phyloP scores from a whole-genome alignment of 306 rosid genomes.

The Sechiopsis laciniata region DNA sequence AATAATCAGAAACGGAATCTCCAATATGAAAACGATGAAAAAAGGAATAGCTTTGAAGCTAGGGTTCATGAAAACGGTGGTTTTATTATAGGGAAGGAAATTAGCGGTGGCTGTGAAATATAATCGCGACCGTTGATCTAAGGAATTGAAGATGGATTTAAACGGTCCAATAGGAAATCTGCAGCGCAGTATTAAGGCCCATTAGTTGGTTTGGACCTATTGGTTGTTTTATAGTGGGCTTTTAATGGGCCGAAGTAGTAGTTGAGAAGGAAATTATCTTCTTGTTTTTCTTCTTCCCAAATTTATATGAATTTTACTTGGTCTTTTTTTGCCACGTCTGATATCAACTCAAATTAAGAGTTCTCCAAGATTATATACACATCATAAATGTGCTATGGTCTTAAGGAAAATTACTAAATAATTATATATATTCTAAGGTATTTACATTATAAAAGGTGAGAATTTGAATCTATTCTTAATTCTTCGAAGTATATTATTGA shows the following conservation, averaged over 20 bases:
- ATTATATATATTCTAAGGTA: too few species aligned
- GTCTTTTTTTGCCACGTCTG: background rate
- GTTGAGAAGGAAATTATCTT: background rate
- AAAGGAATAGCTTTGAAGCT: background rate
- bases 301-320: too few species aligned
- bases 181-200: background rate
- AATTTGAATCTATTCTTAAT: too few species aligned
- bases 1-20: background rate
- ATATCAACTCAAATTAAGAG: too few species aligned
- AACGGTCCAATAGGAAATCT: background rate
- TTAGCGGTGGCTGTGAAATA: background rate
- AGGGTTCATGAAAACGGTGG: background rate
- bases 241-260: background rate
- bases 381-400: too few species aligned
- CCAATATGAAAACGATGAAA: background rate
- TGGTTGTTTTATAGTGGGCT: background rate
- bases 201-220: background rate
- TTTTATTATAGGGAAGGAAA: background rate
- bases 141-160: background rate
- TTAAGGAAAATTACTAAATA: too few species aligned
- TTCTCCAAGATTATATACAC: too few species aligned
- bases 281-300: background rate
- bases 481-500: too few species aligned
- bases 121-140: constrained; percentile 4
- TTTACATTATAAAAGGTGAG: too few species aligned